phyloP scores from a whole-genome alignment of 2,329 filamentous ascomycete species.

The Penicillium verrucosum region DNA sequence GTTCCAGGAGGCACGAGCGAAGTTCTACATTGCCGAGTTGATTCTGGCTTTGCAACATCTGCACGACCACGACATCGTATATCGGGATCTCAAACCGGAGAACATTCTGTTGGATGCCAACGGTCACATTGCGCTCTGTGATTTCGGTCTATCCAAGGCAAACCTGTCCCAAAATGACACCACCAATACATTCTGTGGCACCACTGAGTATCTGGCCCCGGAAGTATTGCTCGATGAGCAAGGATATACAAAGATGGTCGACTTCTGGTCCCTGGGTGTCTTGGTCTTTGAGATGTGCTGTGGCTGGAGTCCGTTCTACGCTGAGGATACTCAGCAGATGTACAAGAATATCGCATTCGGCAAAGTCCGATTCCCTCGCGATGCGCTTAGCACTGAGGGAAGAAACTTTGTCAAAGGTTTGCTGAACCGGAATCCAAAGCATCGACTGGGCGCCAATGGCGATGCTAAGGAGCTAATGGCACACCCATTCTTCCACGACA shows the following conservation, averaged over 20 bases:
- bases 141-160: constrained; percentile 96
- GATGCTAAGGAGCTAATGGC: constrained; percentile 93
- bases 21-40: constrained; percentile 98
- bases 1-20: constrained; percentile 90
- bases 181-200: constrained; percentile 98
- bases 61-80: constrained; percentile 96
- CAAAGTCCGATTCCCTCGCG: constrained; percentile 92
- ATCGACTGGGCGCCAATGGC: constrained; percentile 82
- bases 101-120: constrained; percentile 97
- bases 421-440: constrained; percentile 93
- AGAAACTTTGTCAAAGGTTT: constrained; percentile 97
- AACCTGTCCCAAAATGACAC: constrained; percentile 96
- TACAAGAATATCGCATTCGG: constrained; percentile 99
- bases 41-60: constrained; percentile 93
- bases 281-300: constrained; percentile 99
- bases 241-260: constrained; percentile 99
- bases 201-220: constrained; percentile 93
- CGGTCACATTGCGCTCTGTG: constrained; percentile 94
- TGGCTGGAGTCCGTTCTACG: constrained; percentile 98
- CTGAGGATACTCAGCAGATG: constrained; percentile 99
- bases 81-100: constrained; percentile 94
- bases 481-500: constrained; percentile 90
- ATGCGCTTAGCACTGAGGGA: constrained; percentile 90
- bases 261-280: constrained; percentile 98
- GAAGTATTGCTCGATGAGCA: constrained; percentile 94